A percentile compares a stretch with the other conserved stretches of the same genome.
phyloP scores from a whole-genome alignment of 495 filamentous ascomycete genomes.

The Penicillium robsamsonii region DNA sequence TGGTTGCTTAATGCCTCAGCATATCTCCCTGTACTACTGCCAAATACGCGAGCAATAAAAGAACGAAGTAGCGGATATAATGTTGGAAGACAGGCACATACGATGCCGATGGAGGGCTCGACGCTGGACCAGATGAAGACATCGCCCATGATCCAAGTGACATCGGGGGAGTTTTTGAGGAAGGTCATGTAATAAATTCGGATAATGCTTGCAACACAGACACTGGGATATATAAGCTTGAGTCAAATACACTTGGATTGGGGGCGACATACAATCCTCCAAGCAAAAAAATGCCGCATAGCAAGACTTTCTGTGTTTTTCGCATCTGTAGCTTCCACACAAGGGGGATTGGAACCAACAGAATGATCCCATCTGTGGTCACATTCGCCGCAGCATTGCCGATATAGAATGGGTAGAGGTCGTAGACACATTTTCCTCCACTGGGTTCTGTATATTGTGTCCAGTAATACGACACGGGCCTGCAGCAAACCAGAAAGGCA shows the following conservation, averaged over 20 bases:
- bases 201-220: neutral
- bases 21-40: neutral
- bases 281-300: neutral
- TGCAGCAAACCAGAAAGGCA: neutral
- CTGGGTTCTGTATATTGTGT: neutral
- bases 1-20: neutral
- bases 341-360: neutral
- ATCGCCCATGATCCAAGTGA: neutral
- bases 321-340: neutral
- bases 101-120: conserved; percentile 8
- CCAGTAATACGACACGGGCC: neutral
- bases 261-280: neutral
- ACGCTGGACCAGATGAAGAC: neutral
- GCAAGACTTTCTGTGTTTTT: neutral
- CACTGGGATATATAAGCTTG: neutral
- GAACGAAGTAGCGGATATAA: neutral
- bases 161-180: neutral
- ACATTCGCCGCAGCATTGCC: neutral
- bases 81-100: neutral
- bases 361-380: neutral
- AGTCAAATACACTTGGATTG: neutral
- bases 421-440: neutral
- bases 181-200: neutral
- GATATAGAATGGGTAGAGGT: neutral
- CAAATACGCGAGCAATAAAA: neutral